Evolutionary conservation across 129 eudicot species (phyloP), one percentile per base, ranked within the genome.

Genomic region (Erigeron canadensis): DNA sequence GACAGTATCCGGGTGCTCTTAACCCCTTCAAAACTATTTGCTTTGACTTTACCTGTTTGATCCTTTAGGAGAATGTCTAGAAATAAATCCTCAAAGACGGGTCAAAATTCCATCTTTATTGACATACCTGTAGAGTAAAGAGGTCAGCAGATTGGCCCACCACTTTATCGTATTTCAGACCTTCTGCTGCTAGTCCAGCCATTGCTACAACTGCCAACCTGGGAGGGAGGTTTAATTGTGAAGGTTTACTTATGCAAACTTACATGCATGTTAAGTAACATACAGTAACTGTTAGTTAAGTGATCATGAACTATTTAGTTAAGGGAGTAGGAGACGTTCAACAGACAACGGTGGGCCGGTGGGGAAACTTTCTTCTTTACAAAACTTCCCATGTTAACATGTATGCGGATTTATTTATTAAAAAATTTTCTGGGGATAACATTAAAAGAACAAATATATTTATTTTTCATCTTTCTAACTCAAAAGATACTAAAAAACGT

Each of bases 151-250:
- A 94, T 79, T 94, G 97, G 19, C 99, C 99, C 58, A 90, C 69
- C 12, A 94, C 99, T 86, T 94, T 94, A 66, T 94, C 99, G 8
- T 87, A 94, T 77, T 86, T 75, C 23, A 90, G 81, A 82, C 99
- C 99, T 86, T 94, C 99, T 45, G 99, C 97, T n/a, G 99, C 97
- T 57, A 94, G 77, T 82, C 99, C 99, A 72, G 97, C 99, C 99
- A 94, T 94, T 23, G 99, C 91, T 21, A 94, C 99, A 62, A 90
- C 97, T n/a, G 99, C 97, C 82, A 94, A 79, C 86, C 99, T 94
- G 84, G 51, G 43, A 70, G 63, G 68, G 43, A 72, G 37, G 37
- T 56, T 66, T 16, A 18, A 53, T 28, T 53, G 34, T 41, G 47
- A 38, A 61, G 45, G 23, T 53, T 55, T 23, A 73, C 59, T 10